Conservation (phyloP, 2,329 filamentous ascomycete genomes). For the Fusarium caatingaense region DNA sequence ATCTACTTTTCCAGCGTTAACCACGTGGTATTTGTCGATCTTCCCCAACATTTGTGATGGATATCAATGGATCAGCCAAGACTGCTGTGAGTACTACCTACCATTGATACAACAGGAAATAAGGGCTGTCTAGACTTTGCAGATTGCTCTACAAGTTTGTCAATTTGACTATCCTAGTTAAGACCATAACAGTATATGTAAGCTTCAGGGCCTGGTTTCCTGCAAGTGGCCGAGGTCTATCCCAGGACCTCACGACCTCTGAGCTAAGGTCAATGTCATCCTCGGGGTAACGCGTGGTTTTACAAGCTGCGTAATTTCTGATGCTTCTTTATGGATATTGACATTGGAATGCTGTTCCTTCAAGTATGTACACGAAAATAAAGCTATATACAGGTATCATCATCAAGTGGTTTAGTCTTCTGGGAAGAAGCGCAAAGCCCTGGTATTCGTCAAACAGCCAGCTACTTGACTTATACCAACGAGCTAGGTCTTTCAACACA, state of each 20-base stretch:
- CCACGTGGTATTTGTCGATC: neutral
- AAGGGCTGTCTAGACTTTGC: neutral
- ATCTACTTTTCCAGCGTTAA: neutral
- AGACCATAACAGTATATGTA: neutral
- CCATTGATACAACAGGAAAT: neutral
- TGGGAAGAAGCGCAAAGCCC: neutral
- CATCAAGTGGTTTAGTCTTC: neutral
- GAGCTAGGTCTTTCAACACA: neutral
- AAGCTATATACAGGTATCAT: slow-evolving; percentile 7
- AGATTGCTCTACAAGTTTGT: neutral
- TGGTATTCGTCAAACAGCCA: slow-evolving; percentile 17
- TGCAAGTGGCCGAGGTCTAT: neutral
- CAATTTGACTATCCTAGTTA: neutral
- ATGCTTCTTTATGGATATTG: neutral
- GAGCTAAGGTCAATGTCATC: neutral
- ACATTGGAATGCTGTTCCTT: neutral
- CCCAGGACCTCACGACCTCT: neutral
- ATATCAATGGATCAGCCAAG: neutral
- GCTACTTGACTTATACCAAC: slow-evolving; percentile 1
- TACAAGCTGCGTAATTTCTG: neutral
- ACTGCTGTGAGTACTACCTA: neutral
- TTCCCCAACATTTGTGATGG: neutral
- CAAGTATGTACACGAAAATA: slow-evolving; percentile 34
- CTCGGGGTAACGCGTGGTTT: neutral
- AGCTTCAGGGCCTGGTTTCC: neutral